A percentile compares a stretch with the other conserved stretches of the same genome.
These are phyloP conservation scores for Colletotrichum sp. DNA, from an alignment of 2,329 filamentous ascomycete species.

Conservation along the genomic window DNA sequence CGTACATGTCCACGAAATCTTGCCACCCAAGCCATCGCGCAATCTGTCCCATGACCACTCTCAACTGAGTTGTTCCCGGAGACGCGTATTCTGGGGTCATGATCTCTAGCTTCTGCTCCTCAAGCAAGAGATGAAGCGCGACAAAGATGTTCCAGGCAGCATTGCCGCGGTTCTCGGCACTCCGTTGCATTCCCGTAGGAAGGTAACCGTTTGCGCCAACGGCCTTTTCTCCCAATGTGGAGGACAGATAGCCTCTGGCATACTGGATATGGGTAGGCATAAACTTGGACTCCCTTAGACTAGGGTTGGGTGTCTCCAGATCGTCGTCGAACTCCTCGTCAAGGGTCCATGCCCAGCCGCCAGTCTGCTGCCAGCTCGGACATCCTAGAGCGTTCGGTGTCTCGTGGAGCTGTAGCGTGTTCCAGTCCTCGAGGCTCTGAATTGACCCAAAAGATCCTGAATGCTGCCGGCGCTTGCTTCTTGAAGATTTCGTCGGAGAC, in stretches of 20 bases:
- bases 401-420: constrained; percentile 50
- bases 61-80: constrained; percentile 57
- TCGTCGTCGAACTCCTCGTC: constrained; percentile 53
- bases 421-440: constrained; percentile 50
- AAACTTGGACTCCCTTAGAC: constrained; percentile 40
- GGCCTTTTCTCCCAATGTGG: constrained; percentile 60
- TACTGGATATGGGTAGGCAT: constrained; percentile 59
- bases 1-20: constrained; percentile 52
- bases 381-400: constrained; percentile 53
- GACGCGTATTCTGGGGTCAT: constrained; percentile 50
- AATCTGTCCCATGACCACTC: constrained; percentile 81
- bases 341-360: constrained; percentile 75
- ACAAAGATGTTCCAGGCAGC: constrained; percentile 72
- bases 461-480: constrained; percentile 34
- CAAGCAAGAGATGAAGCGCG: constrained; percentile 83
- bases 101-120: constrained; percentile 85
- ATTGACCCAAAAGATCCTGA: constrained; percentile 42
- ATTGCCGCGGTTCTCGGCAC: constrained; percentile 62
- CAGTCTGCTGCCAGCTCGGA: constrained; percentile 64
- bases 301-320: constrained; percentile 33
- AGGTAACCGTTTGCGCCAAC: constrained; percentile 65
- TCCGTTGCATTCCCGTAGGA: constrained; percentile 62
- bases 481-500: neutral
- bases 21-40: constrained; percentile 81
- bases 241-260: constrained; percentile 70